Percentiles rank a stretch among this genome's conserved stretches.
These are phyloP conservation scores for Fusarium napiforme DNA, from an alignment of 2,329 filamentous ascomycete species.

Conservation along the genomic window DNA sequence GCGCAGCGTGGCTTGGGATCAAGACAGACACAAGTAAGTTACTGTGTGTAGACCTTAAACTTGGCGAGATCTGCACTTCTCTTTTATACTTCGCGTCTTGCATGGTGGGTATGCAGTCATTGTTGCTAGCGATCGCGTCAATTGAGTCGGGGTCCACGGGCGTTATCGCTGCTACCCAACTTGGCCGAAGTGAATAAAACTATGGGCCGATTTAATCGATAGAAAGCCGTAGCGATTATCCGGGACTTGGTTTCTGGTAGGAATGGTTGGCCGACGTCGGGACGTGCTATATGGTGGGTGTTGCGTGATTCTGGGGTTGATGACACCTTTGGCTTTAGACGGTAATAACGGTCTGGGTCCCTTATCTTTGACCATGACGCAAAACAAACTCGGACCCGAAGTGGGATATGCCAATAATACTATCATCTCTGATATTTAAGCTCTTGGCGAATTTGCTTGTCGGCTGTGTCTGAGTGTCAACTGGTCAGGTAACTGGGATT, in stretches of 20 bases:
- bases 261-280: slow-evolving; percentile 4
- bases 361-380: neutral
- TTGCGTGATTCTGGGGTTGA: slow-evolving; percentile 21
- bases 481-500: accelerated
- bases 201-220: neutral
- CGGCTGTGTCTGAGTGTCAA: neutral
- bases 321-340: slow-evolving; percentile 4
- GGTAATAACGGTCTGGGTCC: neutral
- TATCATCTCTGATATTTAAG: accelerated
- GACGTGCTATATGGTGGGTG: neutral
- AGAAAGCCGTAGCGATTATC: neutral
- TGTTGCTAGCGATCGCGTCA: slow-evolving; percentile 37
- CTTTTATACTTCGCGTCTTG: neutral
- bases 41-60: accelerated
- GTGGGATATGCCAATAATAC: neutral
- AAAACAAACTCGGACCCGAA: neutral
- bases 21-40: neutral
- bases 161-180: neutral
- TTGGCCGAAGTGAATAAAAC: neutral
- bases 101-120: slow-evolving; percentile 28
- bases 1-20: neutral
- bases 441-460: too few relatives aligned
- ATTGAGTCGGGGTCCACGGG: neutral
- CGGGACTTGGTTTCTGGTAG: neutral
- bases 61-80: neutral